phyloP scores from a whole-genome alignment of 1,284 basidiomycete genomes.

The Ustilago shanxiensis region DNA sequence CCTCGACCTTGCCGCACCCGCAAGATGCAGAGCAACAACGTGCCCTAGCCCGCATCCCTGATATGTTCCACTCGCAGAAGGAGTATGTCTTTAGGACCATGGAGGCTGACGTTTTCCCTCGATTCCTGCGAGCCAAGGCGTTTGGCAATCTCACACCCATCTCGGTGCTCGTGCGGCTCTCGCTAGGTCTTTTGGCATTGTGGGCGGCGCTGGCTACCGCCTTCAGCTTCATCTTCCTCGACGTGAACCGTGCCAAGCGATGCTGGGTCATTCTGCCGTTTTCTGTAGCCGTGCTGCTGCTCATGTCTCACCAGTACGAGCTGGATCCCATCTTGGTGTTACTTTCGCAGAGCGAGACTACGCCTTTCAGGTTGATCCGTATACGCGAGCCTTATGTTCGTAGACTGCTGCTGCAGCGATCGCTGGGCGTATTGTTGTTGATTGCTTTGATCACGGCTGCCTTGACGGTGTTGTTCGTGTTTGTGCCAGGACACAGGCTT shows the following conservation, averaged over 20 bases:
- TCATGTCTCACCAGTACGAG: slow-evolving; percentile 95
- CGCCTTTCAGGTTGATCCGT: slow-evolving; percentile 88
- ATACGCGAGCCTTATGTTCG: slow-evolving; percentile 93
- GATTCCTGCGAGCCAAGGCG: slow-evolving; percentile 94
- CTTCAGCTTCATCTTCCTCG: slow-evolving; percentile 92
- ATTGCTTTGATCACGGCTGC: slow-evolving; percentile 79
- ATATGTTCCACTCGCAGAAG: slow-evolving; percentile 97
- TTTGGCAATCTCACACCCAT: slow-evolving; percentile 96
- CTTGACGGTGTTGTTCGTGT: slow-evolving; percentile 89
- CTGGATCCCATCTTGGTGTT: slow-evolving; percentile 83
- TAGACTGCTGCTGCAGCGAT: slow-evolving; percentile 86
- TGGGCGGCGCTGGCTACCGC: slow-evolving; percentile 92
- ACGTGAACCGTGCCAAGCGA: slow-evolving; percentile 87
- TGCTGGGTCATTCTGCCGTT: slow-evolving; percentile 98
- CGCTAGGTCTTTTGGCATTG: slow-evolving; percentile 84
- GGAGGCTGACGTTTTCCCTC: slow-evolving; percentile 92
- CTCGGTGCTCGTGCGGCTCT: slow-evolving; percentile 79
- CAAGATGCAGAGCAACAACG: slow-evolving; percentile 77
- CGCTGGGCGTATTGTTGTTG: slow-evolving; percentile 81
- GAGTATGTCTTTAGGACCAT: slow-evolving; percentile 94
- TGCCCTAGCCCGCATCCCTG: slow-evolving; percentile 88
- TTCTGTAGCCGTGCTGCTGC: slow-evolving; percentile 86
- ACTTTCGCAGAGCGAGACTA: slow-evolving; percentile 70
- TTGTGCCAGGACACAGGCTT: slow-evolving; percentile 87
- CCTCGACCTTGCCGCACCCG: slow-evolving; percentile 78